phyloP scores from a whole-genome alignment of 2,329 filamentous ascomycete genomes.

The Trichoderma citrinoviride region DNA sequence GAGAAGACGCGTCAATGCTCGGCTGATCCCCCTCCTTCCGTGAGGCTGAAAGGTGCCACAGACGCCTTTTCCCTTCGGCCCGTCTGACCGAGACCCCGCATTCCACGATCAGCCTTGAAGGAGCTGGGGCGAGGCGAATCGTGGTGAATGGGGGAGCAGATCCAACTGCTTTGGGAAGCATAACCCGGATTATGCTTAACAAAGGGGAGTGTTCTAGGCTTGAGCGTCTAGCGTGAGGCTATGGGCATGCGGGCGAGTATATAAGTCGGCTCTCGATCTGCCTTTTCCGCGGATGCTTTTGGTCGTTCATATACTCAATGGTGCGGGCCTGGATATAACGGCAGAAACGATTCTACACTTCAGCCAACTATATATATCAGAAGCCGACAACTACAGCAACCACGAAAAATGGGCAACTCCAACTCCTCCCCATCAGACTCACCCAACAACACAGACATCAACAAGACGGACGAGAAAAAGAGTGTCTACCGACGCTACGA shows the following conservation, averaged over 20 bases:
- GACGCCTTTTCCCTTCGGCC: neutral
- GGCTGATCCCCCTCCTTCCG: neutral
- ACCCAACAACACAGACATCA: neutral
- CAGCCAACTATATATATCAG: neutral
- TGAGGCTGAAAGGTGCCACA: neutral
- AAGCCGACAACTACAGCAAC: neutral
- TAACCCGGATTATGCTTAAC: neutral
- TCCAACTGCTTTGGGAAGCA: neutral
- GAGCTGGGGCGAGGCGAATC: neutral
- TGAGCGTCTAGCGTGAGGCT: neutral
- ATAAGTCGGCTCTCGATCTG: neutral
- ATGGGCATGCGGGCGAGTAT: neutral
- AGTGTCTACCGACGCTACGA: conserved; percentile 36
- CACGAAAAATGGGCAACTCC: neutral
- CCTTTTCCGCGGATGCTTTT: neutral
- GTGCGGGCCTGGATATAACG: neutral
- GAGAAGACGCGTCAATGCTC: no score
- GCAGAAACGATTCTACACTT: neutral
- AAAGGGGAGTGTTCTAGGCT: neutral
- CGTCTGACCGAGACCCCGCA: neutral
- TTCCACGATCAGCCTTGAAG: neutral
- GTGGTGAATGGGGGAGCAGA: neutral
- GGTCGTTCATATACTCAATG: neutral
- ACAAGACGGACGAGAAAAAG: conserved; percentile 24
- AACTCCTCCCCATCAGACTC: neutral